Conservation (phyloP, 2,329 filamentous ascomycete species). For the Balansia obtecta region DNA sequence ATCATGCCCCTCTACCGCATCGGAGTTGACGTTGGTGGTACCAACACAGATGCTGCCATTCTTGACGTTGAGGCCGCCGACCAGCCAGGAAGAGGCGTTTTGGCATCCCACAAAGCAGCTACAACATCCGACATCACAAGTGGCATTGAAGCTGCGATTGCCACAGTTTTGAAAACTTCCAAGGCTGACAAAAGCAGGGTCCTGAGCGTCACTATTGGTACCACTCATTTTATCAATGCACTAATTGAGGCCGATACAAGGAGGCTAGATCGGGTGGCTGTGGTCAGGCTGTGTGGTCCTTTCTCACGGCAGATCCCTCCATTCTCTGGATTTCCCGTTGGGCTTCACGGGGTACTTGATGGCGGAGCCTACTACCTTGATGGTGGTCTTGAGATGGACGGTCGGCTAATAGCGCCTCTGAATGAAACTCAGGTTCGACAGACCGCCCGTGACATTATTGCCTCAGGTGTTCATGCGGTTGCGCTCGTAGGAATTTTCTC, state of each 20-base stretch:
- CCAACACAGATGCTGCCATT: constrained; percentile 32
- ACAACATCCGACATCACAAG: constrained; percentile 38
- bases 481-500: constrained; percentile 34
- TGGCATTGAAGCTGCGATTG: constrained; percentile 34
- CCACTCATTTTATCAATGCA: constrained; percentile 37
- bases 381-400: constrained; percentile 36
- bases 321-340: constrained; percentile 32
- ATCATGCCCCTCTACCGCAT: constrained; percentile 30
- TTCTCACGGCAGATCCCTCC: constrained; percentile 31
- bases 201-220: constrained; percentile 36
- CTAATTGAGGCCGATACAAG: constrained; percentile 32
- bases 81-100: constrained; percentile 25
- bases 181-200: constrained; percentile 25
- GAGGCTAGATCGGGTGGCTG: constrained; percentile 30
- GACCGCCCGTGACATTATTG: constrained; percentile 20
- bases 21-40: constrained; percentile 28
- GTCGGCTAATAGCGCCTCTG: constrained; percentile 28
- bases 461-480: constrained; percentile 23
- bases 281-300: constrained; percentile 32
- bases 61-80: constrained; percentile 26
- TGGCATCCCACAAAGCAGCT: constrained; percentile 34
- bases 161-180: constrained; percentile 26
- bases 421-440: constrained; percentile 24
- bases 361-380: constrained; percentile 29
- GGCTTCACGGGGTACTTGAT: constrained; percentile 26